phyloP scores from a whole-genome alignment of 2,329 filamentous ascomycete species.

The Rutstroemia sp. region DNA sequence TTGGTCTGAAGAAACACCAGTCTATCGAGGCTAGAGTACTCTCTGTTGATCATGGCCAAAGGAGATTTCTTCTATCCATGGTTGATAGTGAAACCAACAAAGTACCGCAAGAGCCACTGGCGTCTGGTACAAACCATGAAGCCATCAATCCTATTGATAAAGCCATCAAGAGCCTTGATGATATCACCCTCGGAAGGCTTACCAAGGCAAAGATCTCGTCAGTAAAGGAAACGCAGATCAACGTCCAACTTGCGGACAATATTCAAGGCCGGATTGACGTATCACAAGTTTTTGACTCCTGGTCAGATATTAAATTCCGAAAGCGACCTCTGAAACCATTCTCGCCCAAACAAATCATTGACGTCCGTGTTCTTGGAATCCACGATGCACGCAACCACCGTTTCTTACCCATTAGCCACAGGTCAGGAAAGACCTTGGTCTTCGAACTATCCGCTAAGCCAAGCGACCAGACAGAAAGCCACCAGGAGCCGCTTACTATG shows the following conservation, averaged over 20 bases:
- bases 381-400: conserved; percentile 87
- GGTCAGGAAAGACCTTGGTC: conserved; percentile 67
- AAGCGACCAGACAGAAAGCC: conserved; percentile 43
- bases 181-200: conserved; percentile 65
- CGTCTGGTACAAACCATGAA: conserved; percentile 33
- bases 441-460: conserved; percentile 82
- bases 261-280: conserved; percentile 89
- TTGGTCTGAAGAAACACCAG: conserved; percentile 72
- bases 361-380: conserved; percentile 73
- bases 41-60: conserved; percentile 62
- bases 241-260: conserved; percentile 80
- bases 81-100: conserved; percentile 42
- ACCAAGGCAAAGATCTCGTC: conserved; percentile 75
- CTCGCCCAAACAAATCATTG: conserved; percentile 60
- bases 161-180: conserved; percentile 55
- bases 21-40: conserved; percentile 66
- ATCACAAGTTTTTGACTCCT: conserved; percentile 81
- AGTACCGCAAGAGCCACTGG: conserved; percentile 20
- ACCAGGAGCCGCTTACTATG: conserved; percentile 59
- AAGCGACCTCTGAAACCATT: conserved; percentile 76
- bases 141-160: conserved; percentile 57
- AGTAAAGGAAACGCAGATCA: conserved; percentile 85
- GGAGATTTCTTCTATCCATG: conserved; percentile 62
- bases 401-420: conserved; percentile 86
- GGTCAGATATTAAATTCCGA: conserved; percentile 76